Percentiles rank a stretch among this genome's conserved stretches.
Conservation (phyloP, 1,139 yeast genomes). For the Pichia sp. region DNA sequence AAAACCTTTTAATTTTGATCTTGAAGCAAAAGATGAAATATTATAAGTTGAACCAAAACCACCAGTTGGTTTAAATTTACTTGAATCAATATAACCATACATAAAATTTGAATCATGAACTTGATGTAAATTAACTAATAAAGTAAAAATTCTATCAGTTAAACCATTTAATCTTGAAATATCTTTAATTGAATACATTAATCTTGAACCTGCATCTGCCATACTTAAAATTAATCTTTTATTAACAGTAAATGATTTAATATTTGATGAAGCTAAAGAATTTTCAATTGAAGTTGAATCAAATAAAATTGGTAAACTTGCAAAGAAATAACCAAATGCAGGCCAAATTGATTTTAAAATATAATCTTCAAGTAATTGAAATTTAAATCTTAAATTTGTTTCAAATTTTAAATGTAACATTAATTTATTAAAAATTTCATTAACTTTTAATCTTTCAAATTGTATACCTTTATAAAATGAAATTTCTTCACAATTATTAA, state of each 20-base stretch:
- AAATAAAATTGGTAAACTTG: constrained; percentile 75
- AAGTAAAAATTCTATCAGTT: constrained; percentile 76
- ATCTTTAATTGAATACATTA: constrained; percentile 93
- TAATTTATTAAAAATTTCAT: constrained; percentile 51
- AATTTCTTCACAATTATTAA: constrained; percentile 87
- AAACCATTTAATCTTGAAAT: constrained; percentile 88
- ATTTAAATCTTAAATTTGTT: constrained; percentile 49
- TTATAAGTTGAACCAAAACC: constrained; percentile 37
- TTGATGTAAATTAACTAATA: constrained; percentile 71
- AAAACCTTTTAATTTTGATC: constrained; percentile 17
- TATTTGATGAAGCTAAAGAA: constrained; percentile 41
- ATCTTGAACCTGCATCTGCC: constrained; percentile 95
- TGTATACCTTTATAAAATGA: constrained; percentile 89
- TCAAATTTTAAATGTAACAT: constrained; percentile 41
- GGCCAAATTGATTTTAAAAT: constrained; percentile 92
- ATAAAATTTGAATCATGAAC: constrained; percentile 69
- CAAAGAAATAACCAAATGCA: constrained; percentile 84
- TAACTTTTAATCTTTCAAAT: constrained; percentile 69
- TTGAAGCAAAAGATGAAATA: constrained; percentile 27
- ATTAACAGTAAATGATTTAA: constrained; percentile 87
- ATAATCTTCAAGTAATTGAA: constrained; percentile 78
- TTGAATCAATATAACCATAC: constrained; percentile 40
- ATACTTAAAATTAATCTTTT: constrained; percentile 83
- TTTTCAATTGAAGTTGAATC: constrained; percentile 14
- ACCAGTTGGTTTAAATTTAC: constrained; percentile 13